A percentile compares a stretch with the other conserved stretches of the same genome.
Evolutionary conservation across 1,284 basidiomycete genomes (phyloP).

Genomic region (Puccinia horiana): DNA sequence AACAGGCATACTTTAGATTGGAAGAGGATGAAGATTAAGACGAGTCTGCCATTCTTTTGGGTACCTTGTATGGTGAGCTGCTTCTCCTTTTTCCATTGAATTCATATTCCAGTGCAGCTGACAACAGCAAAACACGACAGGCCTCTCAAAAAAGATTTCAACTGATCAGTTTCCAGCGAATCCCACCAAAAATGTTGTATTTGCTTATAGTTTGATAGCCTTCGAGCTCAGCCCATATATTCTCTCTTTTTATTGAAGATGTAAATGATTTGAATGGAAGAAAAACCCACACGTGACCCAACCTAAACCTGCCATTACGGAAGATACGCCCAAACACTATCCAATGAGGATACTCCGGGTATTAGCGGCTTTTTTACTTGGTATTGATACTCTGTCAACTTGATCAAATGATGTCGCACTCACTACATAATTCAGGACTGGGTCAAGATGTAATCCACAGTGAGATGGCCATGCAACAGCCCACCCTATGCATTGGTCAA

Average conservation of each 20-base stretch:
- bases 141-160: background rate
- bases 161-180: background rate
- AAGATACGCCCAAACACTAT: too few species aligned
- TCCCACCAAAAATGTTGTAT: background rate
- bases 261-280: background rate
- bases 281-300: background rate
- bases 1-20: conserved; percentile 37
- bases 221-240: background rate
- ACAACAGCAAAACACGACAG: background rate
- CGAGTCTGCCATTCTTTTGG: background rate
- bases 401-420: too few species aligned
- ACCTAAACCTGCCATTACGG: too few species aligned
- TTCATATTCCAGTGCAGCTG: background rate
- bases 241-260: background rate
- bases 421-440: too few species aligned
- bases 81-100: background rate
- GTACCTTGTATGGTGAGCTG: background rate
- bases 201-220: background rate
- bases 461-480: too few species aligned
- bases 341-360: too few species aligned
- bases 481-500: too few species aligned
- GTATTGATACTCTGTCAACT: too few species aligned
- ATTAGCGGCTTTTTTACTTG: too few species aligned
- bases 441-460: too few species aligned
- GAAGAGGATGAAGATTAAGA: conserved; percentile 33